These are phyloP conservation scores for Microsporum canis DNA, from an alignment of 2,329 filamentous ascomycete genomes.

Conservation along the genomic window DNA sequence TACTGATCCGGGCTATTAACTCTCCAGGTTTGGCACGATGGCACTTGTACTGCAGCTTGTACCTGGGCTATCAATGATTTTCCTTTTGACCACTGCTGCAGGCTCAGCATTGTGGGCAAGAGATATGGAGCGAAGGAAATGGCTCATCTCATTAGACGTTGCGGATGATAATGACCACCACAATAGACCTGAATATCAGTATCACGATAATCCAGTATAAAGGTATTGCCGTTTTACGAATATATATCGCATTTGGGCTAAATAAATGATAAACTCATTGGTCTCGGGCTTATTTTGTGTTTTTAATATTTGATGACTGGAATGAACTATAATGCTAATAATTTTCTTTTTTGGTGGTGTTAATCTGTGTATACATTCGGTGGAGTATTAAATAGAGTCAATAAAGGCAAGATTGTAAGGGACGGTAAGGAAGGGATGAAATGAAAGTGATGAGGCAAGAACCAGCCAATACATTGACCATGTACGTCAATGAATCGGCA, in stretches of 20 bases:
- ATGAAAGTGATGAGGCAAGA: not conserved
- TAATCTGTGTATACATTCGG: not conserved
- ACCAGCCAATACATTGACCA: not conserved
- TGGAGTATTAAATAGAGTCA: not conserved
- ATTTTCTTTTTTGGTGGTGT: not conserved
- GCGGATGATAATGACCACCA: not conserved
- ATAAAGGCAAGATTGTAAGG: not conserved
- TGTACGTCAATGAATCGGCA: not conserved
- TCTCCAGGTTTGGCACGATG: constrained; percentile 61
- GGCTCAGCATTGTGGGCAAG: constrained; percentile 81
- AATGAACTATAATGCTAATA: not conserved
- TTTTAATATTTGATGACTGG: not conserved
- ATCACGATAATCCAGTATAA: constrained; percentile 27
- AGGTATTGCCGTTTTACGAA: not conserved
- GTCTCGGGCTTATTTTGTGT: not conserved
- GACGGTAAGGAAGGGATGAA: not conserved
- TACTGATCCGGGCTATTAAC: not conserved
- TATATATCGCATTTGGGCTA: not conserved
- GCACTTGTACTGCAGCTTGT: constrained; percentile 78
- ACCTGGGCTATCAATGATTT: constrained; percentile 85
- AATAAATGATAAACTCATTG: not conserved
- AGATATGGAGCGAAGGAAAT: constrained; percentile 50
- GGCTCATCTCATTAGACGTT: not conserved
- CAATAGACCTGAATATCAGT: constrained; percentile 21
- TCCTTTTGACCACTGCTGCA: constrained; percentile 73